Evolutionary conservation across 2,329 filamentous ascomycete genomes (phyloP), one percentile per base, ranked within the genome.

Genomic region (Sporothrix humicola): DNA sequence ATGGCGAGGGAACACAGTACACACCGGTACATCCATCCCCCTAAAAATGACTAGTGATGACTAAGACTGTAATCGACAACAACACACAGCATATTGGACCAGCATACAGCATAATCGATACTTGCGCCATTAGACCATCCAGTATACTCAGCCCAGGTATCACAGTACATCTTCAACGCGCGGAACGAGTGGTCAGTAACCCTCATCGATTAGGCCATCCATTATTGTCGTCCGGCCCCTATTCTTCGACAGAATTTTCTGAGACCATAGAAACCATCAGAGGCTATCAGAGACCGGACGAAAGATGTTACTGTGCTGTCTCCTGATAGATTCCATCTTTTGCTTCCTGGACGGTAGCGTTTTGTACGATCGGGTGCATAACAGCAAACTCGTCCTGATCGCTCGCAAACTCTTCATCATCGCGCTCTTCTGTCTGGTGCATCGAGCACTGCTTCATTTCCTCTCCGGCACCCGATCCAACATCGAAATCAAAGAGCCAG

Each of bases 81-180:
- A 68, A 68, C 42, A 26, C n/a, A 48, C 42, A 20, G 46, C 31
- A 37, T 37, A 37, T 37, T 37, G 31, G 31, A 37, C 31, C 65
- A 68, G 52, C 42, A 26, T 12, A 48, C 42, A 20, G 46, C 58
- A 61, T 42, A n/a, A 31, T 37, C 58, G 37, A n/a, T 17, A 61
- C n/a, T 42, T 15, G 44, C 58, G 31, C 31, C 58, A 37, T n/a
- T 17, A 52, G 13, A 68, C 63, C 20, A 68, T 15, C 31, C 65
- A 50, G 63, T n/a, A 46, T 66, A 48, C 61, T 46, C 59, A 65
- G 20, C 63, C 46, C 44, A 68, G 17, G 65, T 68, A 52, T 52
- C 23, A 68, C 23, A 52, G 46, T 68, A 68, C 48, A 68, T 13
- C n/a, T n/a, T 68, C 44, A 46, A 68, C 52, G 46, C 3, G 65